Evolutionary conservation across 2,329 filamentous ascomycete species (phyloP), one percentile per base, ranked within the genome.

Genomic region (Alternaria incomplexa): DNA sequence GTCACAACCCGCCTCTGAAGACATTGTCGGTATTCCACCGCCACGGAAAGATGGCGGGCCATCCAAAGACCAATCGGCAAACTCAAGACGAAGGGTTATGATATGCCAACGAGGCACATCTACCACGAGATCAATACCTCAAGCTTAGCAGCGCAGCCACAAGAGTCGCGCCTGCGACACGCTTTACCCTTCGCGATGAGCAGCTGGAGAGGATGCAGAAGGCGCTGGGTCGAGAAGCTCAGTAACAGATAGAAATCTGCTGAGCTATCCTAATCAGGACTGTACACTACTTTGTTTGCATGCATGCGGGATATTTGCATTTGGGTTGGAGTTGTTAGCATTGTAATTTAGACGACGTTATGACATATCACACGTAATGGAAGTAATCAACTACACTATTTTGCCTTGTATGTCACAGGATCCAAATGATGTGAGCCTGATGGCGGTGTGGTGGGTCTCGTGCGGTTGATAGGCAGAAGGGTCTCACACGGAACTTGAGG

Each of bases 391-490:
- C 7, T 23, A 11, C 26, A 32, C 36, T 40, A 20, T 28, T 32
- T 20, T 23, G 28, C 5, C 48, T 22, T 36, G 28, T 28, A 22
- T 13, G 23, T 48, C 45, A 48, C 45, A 48, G 45, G 12, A 23
- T 36, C 10, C 40, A 23, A 30, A 17, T 20, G n/a, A 45, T 6
- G 23, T 22, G 7, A 40, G 25, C 26, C 15, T 25, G 40, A 22
- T 20, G 23, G 5, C 20, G 8, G 61, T 63, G 61, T 63, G 57
- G 46, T 36, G 47, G 17, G 46, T 56, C 47, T 28, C n/a, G 20
- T 20, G 43, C 40, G 15, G n/a, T 15, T 52, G 62, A 64, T 58
- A 61, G 62, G 61, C 17, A 17, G 20, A 23, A 36, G 15, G 26
- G 32, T 10, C 20, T 26, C 23, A 40, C 45, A 12, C 32, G 36